Conservation (phyloP, 2,329 filamentous ascomycete genomes). For the Thelonectria discophora region DNA sequence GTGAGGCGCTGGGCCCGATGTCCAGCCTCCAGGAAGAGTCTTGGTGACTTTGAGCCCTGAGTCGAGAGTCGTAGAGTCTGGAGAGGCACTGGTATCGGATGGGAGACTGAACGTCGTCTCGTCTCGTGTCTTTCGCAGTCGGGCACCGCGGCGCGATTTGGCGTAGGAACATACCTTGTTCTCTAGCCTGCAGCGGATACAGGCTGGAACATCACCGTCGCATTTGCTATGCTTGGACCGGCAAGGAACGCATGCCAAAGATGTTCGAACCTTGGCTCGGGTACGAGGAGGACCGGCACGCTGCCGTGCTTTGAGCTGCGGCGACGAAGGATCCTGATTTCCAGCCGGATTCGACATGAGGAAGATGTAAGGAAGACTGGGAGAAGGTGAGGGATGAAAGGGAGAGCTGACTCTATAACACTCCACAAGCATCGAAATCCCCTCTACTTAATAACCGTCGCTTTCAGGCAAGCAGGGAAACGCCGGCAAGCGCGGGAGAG, state of each 20-base stretch:
- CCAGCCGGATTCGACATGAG: conserved; percentile 26
- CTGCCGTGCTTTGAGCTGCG: conserved; percentile 10
- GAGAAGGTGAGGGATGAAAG: background rate
- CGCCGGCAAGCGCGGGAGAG: conserved; percentile 17
- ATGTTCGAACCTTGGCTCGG: conserved; percentile 31
- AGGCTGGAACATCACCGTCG: conserved; percentile 30
- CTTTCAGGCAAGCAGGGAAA: conserved; percentile 13
- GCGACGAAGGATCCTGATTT: conserved; percentile 10
- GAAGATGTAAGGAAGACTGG: conserved; percentile 14
- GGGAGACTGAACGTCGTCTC: conserved; percentile 20
- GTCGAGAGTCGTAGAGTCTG: conserved; percentile 10
- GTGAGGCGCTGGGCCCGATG: background rate
- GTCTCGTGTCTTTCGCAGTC: conserved; percentile 28
- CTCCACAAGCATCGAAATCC: background rate
- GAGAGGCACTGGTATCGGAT: conserved; percentile 24
- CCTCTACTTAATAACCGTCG: background rate
- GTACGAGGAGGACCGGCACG: conserved; percentile 26
- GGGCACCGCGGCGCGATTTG: conserved; percentile 34
- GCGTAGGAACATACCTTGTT: conserved; percentile 29
- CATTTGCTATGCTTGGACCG: conserved; percentile 37
- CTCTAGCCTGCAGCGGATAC: conserved; percentile 33
- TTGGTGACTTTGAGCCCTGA: conserved; percentile 8
- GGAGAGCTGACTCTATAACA: background rate
- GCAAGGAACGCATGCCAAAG: conserved; percentile 36
- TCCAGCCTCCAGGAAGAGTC: conserved; percentile 25